Evolutionary conservation across 2,329 filamentous ascomycete species (phyloP), one percentile per base, ranked within the genome.

Genomic region (Penicillium sp.): DNA sequence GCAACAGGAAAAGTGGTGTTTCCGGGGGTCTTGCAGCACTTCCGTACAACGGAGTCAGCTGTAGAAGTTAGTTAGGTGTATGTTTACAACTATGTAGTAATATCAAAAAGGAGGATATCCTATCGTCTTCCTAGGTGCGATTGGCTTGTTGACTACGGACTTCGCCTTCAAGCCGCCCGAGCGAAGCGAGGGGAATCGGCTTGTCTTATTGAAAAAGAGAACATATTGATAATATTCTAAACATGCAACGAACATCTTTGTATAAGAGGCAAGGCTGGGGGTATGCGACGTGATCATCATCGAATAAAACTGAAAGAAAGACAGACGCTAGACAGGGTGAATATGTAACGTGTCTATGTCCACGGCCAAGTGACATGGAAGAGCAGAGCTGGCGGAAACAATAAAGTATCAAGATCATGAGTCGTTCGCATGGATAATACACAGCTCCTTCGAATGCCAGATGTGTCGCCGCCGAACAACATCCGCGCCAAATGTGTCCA

Each of bases 181-280:
- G n/a, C n/a, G n/a, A n/a, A n/a, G n/a, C n/a, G n/a, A n/a, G n/a
- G n/a, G n/a, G n/a, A n/a, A n/a, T n/a, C n/a, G n/a, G n/a, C n/a
- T n/a, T n/a, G n/a, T n/a, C n/a, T n/a, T n/a, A n/a, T n/a, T n/a
- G n/a, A n/a, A 36, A 30, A 10, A 36, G 14, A 36, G 14, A 11
- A 18, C 29, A 25, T 22, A 35, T 28, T 11, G 6, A n/a, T 44
- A n/a, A n/a, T n/a, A 19, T 35, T 25, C 16, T 22, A 19, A n/a
- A 44, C 33, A 44, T 30, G 33, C 30, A 14, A 38, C 22, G 16
- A 11, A 30, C 11, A 41, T 12, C 8, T 46, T 49, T 50, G 14
- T 45, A 46, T 36, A 50, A 31, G n/a, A 35, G 52, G 82, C 71
- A 59, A 81, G 80, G 71, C 82, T 81, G 49, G 80, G 47, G 25